Conservation (phyloP, 2,329 filamentous ascomycete genomes). For the Fusarium xyrophilum region DNA sequence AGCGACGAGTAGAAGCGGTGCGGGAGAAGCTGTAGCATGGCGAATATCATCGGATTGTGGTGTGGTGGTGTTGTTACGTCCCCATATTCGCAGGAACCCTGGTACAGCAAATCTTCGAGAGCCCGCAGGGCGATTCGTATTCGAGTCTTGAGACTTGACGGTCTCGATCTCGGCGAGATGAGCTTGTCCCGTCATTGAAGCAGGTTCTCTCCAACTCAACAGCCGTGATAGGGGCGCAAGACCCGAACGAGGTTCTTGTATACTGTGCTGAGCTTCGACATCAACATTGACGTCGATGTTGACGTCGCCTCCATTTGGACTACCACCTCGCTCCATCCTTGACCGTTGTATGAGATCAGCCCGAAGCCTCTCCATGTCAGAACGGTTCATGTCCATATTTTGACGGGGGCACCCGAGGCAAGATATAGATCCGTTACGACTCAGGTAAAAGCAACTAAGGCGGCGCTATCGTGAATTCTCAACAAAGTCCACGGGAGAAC, state of each 20-base stretch:
- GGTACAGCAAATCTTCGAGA: slow-evolving; percentile 19
- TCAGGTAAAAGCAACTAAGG: slow-evolving; percentile 24
- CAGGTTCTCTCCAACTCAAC: slow-evolving; percentile 28
- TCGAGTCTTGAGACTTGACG: slow-evolving; percentile 57
- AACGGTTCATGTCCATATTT: slow-evolving; percentile 34
- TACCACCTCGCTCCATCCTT: slow-evolving; percentile 38
- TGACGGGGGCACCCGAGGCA: neutral
- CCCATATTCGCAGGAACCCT: slow-evolving; percentile 25
- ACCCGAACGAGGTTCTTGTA: slow-evolving; percentile 7
- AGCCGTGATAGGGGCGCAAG: slow-evolving; percentile 28
- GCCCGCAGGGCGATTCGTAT: slow-evolving; percentile 43
- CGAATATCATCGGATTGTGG: slow-evolving; percentile 12
- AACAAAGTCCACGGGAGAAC: neutral
- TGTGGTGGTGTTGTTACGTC: slow-evolving; percentile 4
- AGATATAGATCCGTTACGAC: slow-evolving; percentile 21
- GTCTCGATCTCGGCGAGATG: slow-evolving; percentile 46
- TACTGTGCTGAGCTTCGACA: slow-evolving; percentile 22
- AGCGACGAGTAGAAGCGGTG: slow-evolving; percentile 20
- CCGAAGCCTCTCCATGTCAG: slow-evolving; percentile 45
- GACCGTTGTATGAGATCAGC: slow-evolving; percentile 45
- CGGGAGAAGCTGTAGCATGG: slow-evolving; percentile 25
- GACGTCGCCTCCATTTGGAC: slow-evolving; percentile 8
- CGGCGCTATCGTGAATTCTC: slow-evolving; percentile 26
- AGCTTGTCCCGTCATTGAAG: slow-evolving; percentile 16
- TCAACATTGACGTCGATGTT: slow-evolving; percentile 16